Percentiles rank a stretch among this genome's conserved stretches.
These are phyloP conservation scores for Capsella bursapastoris DNA, from an alignment of 345 rosid species.

Conservation along the genomic window DNA sequence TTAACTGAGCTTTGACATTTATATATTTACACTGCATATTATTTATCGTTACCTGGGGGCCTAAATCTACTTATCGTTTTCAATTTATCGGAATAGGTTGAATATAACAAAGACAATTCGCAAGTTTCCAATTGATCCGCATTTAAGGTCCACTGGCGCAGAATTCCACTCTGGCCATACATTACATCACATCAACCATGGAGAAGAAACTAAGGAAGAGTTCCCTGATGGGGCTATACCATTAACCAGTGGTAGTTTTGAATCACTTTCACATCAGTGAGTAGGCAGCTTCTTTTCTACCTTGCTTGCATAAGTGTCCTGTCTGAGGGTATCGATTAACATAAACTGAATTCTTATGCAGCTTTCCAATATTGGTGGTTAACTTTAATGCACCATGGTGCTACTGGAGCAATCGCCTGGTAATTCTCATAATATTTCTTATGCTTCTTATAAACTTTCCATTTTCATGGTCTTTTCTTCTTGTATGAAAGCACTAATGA, in stretches of 20 bases:
- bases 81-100: slow-evolving; percentile 86
- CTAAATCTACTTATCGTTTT: slow-evolving; percentile 29
- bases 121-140: slow-evolving; percentile 84
- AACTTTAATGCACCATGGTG: slow-evolving; percentile 99
- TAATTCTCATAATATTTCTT: slow-evolving; percentile 44
- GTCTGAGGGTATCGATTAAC: slow-evolving; percentile 32
- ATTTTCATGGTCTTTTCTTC: slow-evolving; percentile 10
- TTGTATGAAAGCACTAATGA: slow-evolving; percentile 6
- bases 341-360: slow-evolving; percentile 47
- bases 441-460: slow-evolving; percentile 8
- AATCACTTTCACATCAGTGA: slow-evolving; percentile 72
- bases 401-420: slow-evolving; percentile 96
- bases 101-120: slow-evolving; percentile 94
- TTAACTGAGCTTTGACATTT: slow-evolving; percentile 2
- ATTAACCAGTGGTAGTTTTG: slow-evolving; percentile 69
- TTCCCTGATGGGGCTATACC: slow-evolving; percentile 65
- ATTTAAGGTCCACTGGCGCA: slow-evolving; percentile 75
- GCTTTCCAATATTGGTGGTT: slow-evolving; percentile 86
- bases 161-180: slow-evolving; percentile 77
- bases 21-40: slow-evolving; percentile 5
- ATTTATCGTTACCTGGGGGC: neutral
- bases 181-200: slow-evolving; percentile 74
- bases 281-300: slow-evolving; percentile 43
- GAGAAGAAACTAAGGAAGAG: slow-evolving; percentile 64
- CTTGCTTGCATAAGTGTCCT: slow-evolving; percentile 8